Base-by-base conservation (phyloP, 148 eudicot genomes). In the Rhododendron kiyosumense region DNA sequence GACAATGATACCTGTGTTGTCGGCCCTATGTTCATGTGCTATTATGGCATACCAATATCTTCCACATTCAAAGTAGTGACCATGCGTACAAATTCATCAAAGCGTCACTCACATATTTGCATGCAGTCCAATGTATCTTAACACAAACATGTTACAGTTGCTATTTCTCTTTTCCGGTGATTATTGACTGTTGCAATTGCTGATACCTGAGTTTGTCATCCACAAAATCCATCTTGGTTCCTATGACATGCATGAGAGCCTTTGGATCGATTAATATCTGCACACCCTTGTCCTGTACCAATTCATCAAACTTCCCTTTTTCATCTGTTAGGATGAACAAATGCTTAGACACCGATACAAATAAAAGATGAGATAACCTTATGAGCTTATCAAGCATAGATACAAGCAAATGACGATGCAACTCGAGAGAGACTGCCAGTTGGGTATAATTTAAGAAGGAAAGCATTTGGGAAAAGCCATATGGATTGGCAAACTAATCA, bases 231-330 rank as follows among this genome's bases (percentile, higher is more conserved):
- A 96, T 96, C 90, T 95, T 88, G 52, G 99, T 95, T 76, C 98
- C 98, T 43, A 96, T 93, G 17, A 96, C 99, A 90, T 96, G 99
- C 99, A 96, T 96, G 61, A 95, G 92, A 48, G 99, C 99, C 88
- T 96, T 96, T 26, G 99, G 99, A 79, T 96, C 98, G 85, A 96
- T 92, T 63, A 96, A 88, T 86, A 96, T 93, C 94, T 95, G 95
- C 81, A 96, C 99, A 54, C 97, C 98, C 86, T 96, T 92, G 87
- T 96, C 98, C 91, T 96, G 97, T 20, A 96, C 91, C 87, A 95
- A 84, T 89, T 96, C 99, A 87, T 96, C 99, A 86, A 96, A 96
- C 90, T 96, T 96, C 2, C 98, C 99, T 85, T 95, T 96, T 30
- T 94, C 99, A 92, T 96, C 99, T 96, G 92, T 24, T 13, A 71